Percentiles rank a stretch among this genome's conserved stretches.
Conservation (phyloP, 495 filamentous ascomycete species). For the Penicillium angulare region DNA sequence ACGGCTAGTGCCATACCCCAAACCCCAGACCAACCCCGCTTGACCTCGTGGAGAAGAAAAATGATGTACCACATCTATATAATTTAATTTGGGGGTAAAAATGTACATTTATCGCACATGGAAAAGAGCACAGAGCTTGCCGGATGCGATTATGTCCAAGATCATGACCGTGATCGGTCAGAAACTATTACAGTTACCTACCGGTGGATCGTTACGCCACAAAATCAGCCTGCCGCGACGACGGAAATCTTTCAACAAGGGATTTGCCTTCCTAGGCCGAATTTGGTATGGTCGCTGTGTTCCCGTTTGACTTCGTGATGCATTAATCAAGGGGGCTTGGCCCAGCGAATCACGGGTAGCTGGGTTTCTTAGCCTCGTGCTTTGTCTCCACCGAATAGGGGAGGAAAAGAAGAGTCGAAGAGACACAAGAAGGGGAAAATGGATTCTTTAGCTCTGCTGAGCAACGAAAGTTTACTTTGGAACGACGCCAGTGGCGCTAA, state of each 20-base stretch:
- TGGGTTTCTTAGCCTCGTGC: background rate
- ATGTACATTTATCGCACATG: too few species aligned
- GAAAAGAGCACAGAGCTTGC: background rate
- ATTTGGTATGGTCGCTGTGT: too few species aligned
- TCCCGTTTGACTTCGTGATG: background rate
- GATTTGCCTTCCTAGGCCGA: background rate
- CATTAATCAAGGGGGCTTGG: background rate
- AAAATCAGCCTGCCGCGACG: background rate
- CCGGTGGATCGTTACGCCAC: background rate
- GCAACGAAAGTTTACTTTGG: background rate
- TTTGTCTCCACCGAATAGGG: background rate
- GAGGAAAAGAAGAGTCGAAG: too few species aligned
- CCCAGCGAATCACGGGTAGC: background rate
- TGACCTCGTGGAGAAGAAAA: background rate
- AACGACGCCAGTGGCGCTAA: background rate
- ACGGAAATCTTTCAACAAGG: background rate
- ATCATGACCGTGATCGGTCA: too few species aligned
- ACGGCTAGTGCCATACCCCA: too few species aligned
- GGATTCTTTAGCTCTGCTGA: background rate
- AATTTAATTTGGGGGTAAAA: too few species aligned
- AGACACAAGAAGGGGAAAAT: too few species aligned
- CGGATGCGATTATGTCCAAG: background rate
- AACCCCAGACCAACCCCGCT: background rate
- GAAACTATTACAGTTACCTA: background rate
- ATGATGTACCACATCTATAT: too few species aligned